Conservation (phyloP, 225 moss, liverwort and hornwort genomes). For the Antitrichia curtipendula region DNA sequence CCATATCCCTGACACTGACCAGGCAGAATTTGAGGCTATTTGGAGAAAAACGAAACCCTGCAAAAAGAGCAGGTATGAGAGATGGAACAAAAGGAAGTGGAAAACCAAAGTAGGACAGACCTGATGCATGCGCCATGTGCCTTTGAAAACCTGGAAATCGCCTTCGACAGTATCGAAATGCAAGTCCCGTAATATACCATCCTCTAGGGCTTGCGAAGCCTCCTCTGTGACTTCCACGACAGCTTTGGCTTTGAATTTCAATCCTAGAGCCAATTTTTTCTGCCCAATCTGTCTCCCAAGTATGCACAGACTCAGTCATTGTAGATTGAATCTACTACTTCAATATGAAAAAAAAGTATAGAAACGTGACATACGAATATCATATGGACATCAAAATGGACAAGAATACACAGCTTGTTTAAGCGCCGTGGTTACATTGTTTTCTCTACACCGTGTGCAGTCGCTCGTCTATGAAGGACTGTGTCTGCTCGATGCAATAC, state of each 20-base stretch:
- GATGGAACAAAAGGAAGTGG: not conserved
- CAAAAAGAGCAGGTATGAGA: not conserved
- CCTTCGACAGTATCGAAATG: constrained; percentile 80
- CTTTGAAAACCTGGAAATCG: constrained; percentile 79
- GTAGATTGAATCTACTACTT: not conserved
- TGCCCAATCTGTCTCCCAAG: constrained; percentile 56
- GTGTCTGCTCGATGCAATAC: not conserved
- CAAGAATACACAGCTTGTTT: not conserved
- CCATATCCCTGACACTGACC: not conserved
- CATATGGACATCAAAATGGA: not conserved
- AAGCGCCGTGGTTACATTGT: not conserved
- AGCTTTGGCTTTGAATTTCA: constrained; percentile 89
- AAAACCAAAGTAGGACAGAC: not conserved
- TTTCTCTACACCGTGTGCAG: not conserved
- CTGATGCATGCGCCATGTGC: constrained; percentile 93
- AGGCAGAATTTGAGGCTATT: not conserved
- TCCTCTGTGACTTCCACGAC: constrained; percentile 81
- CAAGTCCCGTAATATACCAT: constrained; percentile 45
- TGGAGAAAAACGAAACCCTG: not conserved
- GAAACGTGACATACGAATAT: not conserved
- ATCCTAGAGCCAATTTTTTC: constrained; percentile 64
- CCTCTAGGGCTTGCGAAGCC: constrained; percentile 6
- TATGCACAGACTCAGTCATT: not conserved
- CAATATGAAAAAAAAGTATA: not conserved
- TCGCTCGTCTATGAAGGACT: not conserved